Evolutionary conservation across 2,329 filamentous ascomycete species (phyloP), one percentile per base, ranked within the genome.

Genomic region (Cytospora schulzeri): DNA sequence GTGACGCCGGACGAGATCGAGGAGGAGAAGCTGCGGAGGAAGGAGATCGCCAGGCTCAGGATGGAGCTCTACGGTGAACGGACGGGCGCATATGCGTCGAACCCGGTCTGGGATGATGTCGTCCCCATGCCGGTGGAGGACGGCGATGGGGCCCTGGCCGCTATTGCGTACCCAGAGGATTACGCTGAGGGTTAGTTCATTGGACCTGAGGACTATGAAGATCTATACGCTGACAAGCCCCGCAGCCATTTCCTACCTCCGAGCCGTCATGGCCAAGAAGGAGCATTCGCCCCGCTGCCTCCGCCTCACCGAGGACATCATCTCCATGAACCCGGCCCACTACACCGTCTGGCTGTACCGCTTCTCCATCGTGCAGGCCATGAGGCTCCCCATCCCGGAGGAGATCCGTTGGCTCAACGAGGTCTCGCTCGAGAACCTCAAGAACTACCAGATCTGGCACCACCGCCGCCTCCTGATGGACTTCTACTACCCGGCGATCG

Each of bases 261-360:
- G 95, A 67, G 93, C 95, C 67, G 86, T 97, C 70, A 99, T 99
- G 94, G 91, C 91, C 17, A 83, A 81, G 56, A 90, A 96, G 74
- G 95, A 99, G 77, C 85, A 90, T 80, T 93, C 91, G 28, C 84
- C 89, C 26, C 86, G 95, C 56, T 91, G 88, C 41, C 83, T 99
- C 52, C 84, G 82, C 35, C 85, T 99, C 67, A 99, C 95, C 5
- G 90, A 93, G 74, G 88, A 94, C 76, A 88, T 99, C 73, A 98
- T 99, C 74, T 82, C 83, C 66, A 88, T 97, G 85, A 99, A 99
- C 77, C 91, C 95, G 19, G 93, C 95, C 0, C 95, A 99, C 80
- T 99, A 99, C 80, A 99, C 95, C 19, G 94, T 98, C 67, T 99
- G 95, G 95, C 87, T 98, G 26, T 99, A 96, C 81, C 91, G 95